Evolutionary conservation across 2,329 filamentous ascomycete species (phyloP), one percentile per base, ranked within the genome.

Genomic region (Apiospora saccharicola): DNA sequence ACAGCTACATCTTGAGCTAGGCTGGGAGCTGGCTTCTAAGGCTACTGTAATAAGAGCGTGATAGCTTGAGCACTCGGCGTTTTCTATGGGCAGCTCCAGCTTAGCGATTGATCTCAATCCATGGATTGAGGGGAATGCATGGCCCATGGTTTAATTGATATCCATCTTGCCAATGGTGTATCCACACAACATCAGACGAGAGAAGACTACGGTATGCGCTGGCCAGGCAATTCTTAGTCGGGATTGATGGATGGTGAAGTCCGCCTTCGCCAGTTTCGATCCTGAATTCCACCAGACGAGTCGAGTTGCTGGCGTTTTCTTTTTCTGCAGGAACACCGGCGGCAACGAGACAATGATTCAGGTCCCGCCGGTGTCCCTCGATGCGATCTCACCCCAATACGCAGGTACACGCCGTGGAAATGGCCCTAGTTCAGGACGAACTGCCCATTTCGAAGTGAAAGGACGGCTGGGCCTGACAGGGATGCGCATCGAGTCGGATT

Each of bases 271-370:
- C 22, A 37, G 7, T 14, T 37, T 61, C 34, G 26, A 10, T 61
- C 16, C 1, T 61, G 10, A 30, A 61, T 37, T 22, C 53, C 30
- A 16, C 24, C 46, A 5, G 13, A 34, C 19, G 6, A 30, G 26
- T n/a, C 19, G 5, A 14, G 30, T 64, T 41, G 57, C 34, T n/a
- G 57, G 57, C 22, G 19, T n/a, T 64, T 41, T 0, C 57, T 64
- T 41, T 64, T 64, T 41, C 57, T 64, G 57, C 57, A 64, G 57
- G 34, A 41, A 64, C 30, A 37, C 57, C 57, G 30, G 57, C 57
- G 57, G 57, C 57, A 41, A 64, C 57, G 57, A 64, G 57, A 64
- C 57, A 64, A 41, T 41, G 57, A 41, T 41, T 64, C 57, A 41
- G 1, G 57, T 64, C 26, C 22, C 34, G 19, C 34, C 22, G 57